These are phyloP conservation scores for Voacanga thouarsii DNA, from an alignment of 257 asterid genomes.

Conservation along the genomic window DNA sequence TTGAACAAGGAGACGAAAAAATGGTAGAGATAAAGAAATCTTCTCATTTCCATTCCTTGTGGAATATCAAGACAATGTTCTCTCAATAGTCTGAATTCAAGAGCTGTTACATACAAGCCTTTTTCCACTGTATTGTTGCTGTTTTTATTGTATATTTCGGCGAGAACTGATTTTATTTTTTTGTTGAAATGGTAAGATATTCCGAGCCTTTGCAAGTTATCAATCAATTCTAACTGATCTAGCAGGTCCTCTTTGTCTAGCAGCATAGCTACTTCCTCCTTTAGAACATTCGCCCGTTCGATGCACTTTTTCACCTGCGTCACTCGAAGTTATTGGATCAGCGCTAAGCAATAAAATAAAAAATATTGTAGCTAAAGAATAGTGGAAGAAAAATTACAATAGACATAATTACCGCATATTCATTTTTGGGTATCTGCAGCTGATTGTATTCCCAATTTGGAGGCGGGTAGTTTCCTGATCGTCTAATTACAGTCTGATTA, in stretches of 20 bases:
- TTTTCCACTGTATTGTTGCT: not conserved
- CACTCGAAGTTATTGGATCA: no score
- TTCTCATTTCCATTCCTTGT: constrained; percentile 16
- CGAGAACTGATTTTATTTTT: constrained; percentile 3
- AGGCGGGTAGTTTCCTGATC: constrained; percentile 24
- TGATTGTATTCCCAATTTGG: constrained; percentile 14
- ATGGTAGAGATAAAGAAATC: not conserved
- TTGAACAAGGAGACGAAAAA: no score
- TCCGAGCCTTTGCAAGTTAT: constrained; percentile 18
- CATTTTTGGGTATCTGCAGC: constrained; percentile 18
- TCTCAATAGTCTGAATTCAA: constrained; percentile 28
- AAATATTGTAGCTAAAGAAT: not conserved
- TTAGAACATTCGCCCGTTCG: not conserved
- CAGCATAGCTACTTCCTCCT: not conserved
- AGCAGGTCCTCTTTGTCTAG: not conserved
- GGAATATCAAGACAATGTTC: constrained; percentile 18
- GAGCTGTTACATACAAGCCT: constrained; percentile 17
- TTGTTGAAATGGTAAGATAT: constrained; percentile 9
- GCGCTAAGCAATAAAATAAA: no score
- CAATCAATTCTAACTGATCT: not conserved
- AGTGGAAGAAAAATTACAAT: not conserved
- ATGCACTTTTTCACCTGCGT: not conserved
- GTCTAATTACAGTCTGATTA: not conserved
- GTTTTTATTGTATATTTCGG: not conserved
- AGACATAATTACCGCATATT: constrained; percentile 1